Conservation (phyloP, 148 eudicot species). For the Arbutus unedo region DNA sequence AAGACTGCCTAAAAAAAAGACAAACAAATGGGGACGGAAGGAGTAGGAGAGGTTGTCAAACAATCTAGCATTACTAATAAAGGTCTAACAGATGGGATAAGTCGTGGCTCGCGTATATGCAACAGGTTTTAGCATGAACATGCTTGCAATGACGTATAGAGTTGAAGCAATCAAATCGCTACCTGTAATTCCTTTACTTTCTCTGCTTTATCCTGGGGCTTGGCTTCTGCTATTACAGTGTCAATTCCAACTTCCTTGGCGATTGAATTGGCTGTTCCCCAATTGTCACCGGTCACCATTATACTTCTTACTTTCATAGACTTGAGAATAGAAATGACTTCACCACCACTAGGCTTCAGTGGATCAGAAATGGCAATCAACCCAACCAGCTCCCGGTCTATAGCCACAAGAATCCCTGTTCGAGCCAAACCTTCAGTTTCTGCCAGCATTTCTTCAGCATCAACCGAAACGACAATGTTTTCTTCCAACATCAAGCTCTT, state of each 20-base stretch:
- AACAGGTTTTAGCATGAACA: conserved; percentile 67
- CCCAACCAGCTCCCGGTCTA: not conserved
- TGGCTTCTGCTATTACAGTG: too few relatives aligned
- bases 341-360: not conserved
- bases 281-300: not conserved
- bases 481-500: too few relatives aligned
- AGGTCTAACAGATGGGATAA: too few relatives aligned
- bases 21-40: too few relatives aligned
- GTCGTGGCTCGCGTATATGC: conserved; percentile 25
- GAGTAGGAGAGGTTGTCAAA: too few relatives aligned
- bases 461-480: too few relatives aligned
- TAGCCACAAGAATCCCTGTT: not conserved
- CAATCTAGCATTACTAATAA: too few relatives aligned
- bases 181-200: too few relatives aligned
- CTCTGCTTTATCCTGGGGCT: too few relatives aligned
- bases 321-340: not conserved
- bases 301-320: conserved; percentile 19
- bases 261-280: conserved; percentile 27
- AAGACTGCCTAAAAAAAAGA: too few relatives aligned
- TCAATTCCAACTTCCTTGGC: not conserved
- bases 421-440: not conserved
- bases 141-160: conserved; percentile 69
- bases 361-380: not conserved
- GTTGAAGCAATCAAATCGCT: conserved; percentile 77
- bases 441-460: too few relatives aligned